Percentiles rank a stretch among this genome's conserved stretches.
These are phyloP conservation scores for Beauveria sp. DNA, from an alignment of 2,329 filamentous ascomycete genomes.

Conservation along the genomic window DNA sequence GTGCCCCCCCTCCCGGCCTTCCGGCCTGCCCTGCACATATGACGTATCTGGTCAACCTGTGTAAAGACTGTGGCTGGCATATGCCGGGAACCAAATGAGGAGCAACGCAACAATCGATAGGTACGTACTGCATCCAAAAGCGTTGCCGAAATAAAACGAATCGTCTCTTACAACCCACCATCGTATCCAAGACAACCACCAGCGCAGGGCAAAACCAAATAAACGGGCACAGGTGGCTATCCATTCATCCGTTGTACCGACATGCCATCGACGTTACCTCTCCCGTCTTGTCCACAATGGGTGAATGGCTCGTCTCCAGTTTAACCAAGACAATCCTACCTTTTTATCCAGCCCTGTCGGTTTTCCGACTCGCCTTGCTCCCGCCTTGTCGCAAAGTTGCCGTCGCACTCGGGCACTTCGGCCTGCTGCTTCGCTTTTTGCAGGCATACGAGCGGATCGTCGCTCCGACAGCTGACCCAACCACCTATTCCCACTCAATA, in stretches of 20 bases:
- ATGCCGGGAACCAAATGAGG: not conserved
- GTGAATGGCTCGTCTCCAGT: not conserved
- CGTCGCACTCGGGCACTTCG: not conserved
- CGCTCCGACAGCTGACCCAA: not conserved
- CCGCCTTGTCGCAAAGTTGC: not conserved
- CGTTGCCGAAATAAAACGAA: not conserved
- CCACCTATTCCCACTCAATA: not conserved
- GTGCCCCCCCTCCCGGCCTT: not conserved
- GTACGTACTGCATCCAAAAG: not conserved
- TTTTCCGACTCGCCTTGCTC: not conserved
- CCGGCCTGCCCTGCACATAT: not conserved
- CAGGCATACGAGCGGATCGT: conserved; percentile 3
- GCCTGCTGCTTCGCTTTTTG: not conserved
- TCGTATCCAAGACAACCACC: not conserved
- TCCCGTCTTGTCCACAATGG: not conserved
- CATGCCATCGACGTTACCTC: too few relatives aligned
- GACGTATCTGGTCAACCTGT: not conserved
- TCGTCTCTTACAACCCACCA: not conserved
- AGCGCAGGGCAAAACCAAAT: too few relatives aligned
- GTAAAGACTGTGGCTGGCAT: not conserved
- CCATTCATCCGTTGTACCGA: too few relatives aligned
- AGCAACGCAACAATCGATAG: not conserved
- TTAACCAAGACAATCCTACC: not conserved
- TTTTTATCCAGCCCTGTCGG: not conserved
- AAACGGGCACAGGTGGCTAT: too few relatives aligned